Conservation (phyloP, 106 monocot species). For the Dioscorea alata region DNA sequence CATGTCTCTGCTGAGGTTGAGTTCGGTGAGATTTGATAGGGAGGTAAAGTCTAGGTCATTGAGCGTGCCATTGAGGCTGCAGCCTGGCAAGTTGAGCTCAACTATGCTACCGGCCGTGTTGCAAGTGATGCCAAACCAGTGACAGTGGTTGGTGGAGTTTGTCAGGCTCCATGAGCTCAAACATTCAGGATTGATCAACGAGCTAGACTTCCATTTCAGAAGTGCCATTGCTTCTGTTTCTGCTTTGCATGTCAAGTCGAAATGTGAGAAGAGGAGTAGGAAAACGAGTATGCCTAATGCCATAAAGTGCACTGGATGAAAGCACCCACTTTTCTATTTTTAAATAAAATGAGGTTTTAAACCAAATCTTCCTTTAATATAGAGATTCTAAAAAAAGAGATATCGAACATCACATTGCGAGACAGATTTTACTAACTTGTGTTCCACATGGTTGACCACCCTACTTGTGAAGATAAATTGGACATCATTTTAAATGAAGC, state of each 20-base stretch:
- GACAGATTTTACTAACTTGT: no score
- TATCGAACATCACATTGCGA: no score
- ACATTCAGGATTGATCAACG: background rate
- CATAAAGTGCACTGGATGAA: no score
- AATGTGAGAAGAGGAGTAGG: background rate
- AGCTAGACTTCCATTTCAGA: conserved; percentile 12
- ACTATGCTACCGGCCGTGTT: conserved; percentile 14
- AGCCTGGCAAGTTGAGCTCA: no score
- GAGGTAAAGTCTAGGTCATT: conserved; percentile 5
- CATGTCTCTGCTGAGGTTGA: background rate
- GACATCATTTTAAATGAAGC: no score
- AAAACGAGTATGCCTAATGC: background rate
- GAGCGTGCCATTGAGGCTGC: conserved; percentile 11
- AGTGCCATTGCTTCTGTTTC: conserved; percentile 13
- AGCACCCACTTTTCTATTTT: no score
- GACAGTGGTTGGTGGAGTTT: conserved; percentile 10
- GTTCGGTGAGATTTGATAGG: conserved; percentile 4
- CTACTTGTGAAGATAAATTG: no score
- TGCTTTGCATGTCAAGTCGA: background rate
- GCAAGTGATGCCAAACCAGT: conserved; percentile 18
- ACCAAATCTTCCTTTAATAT: no score
- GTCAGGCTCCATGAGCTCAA: background rate
- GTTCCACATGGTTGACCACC: no score
- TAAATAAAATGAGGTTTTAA: no score
- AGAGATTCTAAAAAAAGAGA: no score